Percentiles rank a stretch among this genome's conserved stretches.
These are phyloP conservation scores for Pythium chondricola DNA, from an alignment of 352 stramenopile genomes.

Conservation along the genomic window DNA sequence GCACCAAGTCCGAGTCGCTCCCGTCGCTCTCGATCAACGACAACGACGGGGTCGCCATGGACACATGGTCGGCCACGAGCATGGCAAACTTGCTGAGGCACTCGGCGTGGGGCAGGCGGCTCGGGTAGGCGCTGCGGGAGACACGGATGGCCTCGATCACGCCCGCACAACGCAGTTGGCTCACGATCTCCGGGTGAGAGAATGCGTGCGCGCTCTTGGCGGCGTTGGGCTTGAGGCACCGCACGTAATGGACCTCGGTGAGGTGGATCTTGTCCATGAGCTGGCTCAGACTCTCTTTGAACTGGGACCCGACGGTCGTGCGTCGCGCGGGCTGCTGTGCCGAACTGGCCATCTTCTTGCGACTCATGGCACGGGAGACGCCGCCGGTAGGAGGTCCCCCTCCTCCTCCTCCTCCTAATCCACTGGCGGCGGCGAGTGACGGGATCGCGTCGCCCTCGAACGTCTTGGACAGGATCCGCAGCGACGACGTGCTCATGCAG, in stretches of 20 bases:
- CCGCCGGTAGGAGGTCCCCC: not conserved
- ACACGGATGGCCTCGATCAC: conserved; percentile 87
- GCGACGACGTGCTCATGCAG: conserved; percentile 68
- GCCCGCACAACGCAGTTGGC: conserved; percentile 75
- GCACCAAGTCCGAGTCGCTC: conserved; percentile 43
- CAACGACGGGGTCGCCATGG: conserved; percentile 14
- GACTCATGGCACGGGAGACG: conserved; percentile 7
- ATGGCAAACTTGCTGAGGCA: conserved; percentile 82
- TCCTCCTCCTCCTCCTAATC: no score
- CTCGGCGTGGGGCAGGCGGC: conserved; percentile 65
- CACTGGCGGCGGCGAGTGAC: not conserved
- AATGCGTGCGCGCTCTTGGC: conserved; percentile 73
- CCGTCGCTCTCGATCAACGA: conserved; percentile 26
- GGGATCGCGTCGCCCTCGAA: conserved; percentile 36
- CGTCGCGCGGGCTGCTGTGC: conserved; percentile 56
- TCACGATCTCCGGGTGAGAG: conserved; percentile 68
- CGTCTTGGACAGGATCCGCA: conserved; percentile 61
- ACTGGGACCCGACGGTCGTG: conserved; percentile 79
- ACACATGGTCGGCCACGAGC: conserved; percentile 17
- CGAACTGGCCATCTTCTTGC: conserved; percentile 32
- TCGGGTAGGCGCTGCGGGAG: conserved; percentile 80
- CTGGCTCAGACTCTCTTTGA: conserved; percentile 76
- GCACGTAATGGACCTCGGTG: conserved; percentile 84
- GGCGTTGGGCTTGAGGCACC: conserved; percentile 78
- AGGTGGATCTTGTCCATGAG: conserved; percentile 86